Evolutionary conservation across 257 asterid genomes (phyloP), one percentile per base, ranked within the genome.

Genomic region (Linderniella brevidens): DNA sequence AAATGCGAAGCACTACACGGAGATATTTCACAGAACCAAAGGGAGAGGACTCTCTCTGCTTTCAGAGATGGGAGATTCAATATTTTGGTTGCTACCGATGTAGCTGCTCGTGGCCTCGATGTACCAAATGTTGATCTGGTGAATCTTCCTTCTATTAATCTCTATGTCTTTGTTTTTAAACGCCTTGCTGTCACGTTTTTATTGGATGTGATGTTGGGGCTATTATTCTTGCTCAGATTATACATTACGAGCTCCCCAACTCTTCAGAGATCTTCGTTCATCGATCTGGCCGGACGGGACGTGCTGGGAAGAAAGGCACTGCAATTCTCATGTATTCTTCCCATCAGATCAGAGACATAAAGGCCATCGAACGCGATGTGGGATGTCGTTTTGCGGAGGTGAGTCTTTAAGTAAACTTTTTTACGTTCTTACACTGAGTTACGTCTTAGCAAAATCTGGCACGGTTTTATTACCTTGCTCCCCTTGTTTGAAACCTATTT

Each of bases 81-180:
- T 13, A 13, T 39, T 13, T 10, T 39, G 43, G 43, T 39, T 39
- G 43, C 43, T 13, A 39, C 43, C 43, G 43, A 39, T 13, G 43
- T 39, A 13, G 43, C 43, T 57, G 95, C 98, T 10, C 98, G 98
- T 35, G 98, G 98, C 25, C 95, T 88, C 51, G 98, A 88, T 52
- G 98, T 88, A 17, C 98, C 98, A 58, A 88, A 88, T 64, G 98
- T 88, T 58, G 98, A 88, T 67, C 76, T 85, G 82, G 96, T 85
- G 46, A 42, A 65, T 67, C 42, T 54, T 57, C 60, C 32, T 43
- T 54, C 0, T 16, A 17, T 32, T 13, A 11, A 8, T 17, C 4
- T 46, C 36, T 8, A 11, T 46, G 17, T 46, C 51, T 11, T 6
- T 25, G 4, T 25, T 25, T 25, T 25, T 9, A 3, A 43, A 13